phyloP scores from a whole-genome alignment of 805 yeast species.

The Geotrichum ghanense region DNA sequence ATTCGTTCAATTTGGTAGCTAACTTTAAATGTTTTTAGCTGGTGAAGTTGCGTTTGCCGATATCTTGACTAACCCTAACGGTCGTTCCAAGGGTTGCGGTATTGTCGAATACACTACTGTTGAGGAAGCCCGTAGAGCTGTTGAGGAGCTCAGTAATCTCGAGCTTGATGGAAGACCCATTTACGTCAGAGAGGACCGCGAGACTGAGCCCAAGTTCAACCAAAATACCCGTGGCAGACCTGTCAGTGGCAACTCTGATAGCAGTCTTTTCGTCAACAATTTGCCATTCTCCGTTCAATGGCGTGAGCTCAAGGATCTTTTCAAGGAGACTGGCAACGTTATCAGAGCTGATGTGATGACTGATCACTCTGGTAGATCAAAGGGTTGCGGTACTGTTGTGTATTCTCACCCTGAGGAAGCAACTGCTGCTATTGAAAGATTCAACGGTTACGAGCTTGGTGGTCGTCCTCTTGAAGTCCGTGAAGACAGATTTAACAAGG shows the following conservation, averaged over 20 bases:
- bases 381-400: conserved; percentile 77
- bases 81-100: conserved; percentile 43
- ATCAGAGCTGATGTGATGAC: conserved; percentile 64
- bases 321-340: conserved; percentile 68
- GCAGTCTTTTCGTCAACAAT: conserved; percentile 63
- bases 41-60: conserved; percentile 74
- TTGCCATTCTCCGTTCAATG: conserved; percentile 73
- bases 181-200: conserved; percentile 76
- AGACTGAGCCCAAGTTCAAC: conserved; percentile 21
- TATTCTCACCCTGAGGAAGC: conserved; percentile 61
- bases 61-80: conserved; percentile 65
- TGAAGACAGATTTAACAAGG: conserved; percentile 39
- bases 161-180: conserved; percentile 63
- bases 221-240: conserved; percentile 11
- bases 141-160: conserved; percentile 54
- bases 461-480: conserved; percentile 77
- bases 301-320: conserved; percentile 78
- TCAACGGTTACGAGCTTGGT: conserved; percentile 57
- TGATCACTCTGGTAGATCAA: conserved; percentile 61
- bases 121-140: conserved; percentile 62
- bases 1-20: neutral
- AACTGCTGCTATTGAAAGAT: conserved; percentile 51
- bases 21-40: conserved; percentile 18
- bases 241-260: conserved; percentile 12
- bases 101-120: conserved; percentile 69